Conservation (phyloP, 73 alveolate species). For the Paramecium caudatum region DNA sequence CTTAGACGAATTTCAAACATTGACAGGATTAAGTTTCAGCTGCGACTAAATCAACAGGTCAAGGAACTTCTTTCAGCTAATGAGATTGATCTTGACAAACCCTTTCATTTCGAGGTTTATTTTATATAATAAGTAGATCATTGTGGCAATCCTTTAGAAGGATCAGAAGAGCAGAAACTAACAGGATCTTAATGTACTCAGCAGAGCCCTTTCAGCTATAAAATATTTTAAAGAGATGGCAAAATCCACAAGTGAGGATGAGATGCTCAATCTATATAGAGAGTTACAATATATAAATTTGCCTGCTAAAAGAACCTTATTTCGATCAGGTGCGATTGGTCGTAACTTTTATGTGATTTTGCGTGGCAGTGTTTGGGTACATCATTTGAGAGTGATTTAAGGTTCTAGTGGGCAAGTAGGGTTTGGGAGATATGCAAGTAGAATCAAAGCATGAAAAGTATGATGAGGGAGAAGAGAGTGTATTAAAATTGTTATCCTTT, state of each 20-base stretch:
- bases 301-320: conserved; percentile 52
- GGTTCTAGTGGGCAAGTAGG: conserved; percentile 45
- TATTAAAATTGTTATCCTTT: not conserved
- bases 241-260: conserved; percentile 59
- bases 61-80: conserved; percentile 6
- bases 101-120: not conserved
- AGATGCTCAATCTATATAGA: conserved; percentile 39
- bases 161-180: not conserved
- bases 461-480: conserved; percentile 42
- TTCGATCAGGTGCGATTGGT: conserved; percentile 51
- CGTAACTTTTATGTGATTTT: conserved; percentile 44
- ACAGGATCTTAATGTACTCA: not conserved
- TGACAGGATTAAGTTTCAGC: not conserved
- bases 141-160: not conserved
- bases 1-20: not conserved
- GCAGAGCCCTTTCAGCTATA: not conserved
- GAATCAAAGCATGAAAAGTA: not conserved
- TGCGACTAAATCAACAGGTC: conserved; percentile 3
- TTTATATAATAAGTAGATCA: not conserved
- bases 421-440: conserved; percentile 17
- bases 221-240: conserved; percentile 52
- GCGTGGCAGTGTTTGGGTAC: conserved; percentile 63
- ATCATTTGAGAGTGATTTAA: not conserved
- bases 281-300: conserved; percentile 22
- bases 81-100: conserved; percentile 33